phyloP scores from a whole-genome alignment of 768 basidiomycete genomes.

The Pholiota microspora region DNA sequence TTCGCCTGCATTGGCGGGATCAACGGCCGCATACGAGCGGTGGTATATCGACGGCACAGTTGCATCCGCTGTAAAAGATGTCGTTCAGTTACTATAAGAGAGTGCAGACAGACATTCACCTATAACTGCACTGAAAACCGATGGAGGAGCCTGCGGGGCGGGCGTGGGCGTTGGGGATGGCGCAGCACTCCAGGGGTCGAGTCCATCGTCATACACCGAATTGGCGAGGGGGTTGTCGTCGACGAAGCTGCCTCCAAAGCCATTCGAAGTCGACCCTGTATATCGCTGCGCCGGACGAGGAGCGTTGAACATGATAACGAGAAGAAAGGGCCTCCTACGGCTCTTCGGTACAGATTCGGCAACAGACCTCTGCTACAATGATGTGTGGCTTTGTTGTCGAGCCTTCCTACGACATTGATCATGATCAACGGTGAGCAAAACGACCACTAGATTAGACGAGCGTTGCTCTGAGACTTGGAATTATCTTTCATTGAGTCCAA shows the following conservation, averaged over 20 bases:
- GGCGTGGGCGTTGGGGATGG: slow-evolving; percentile 72
- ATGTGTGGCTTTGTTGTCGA: slow-evolving; percentile 1
- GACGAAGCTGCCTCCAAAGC: slow-evolving; percentile 71
- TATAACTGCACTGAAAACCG: slow-evolving; percentile 68
- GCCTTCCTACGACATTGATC: background rate
- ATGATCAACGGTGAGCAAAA: background rate
- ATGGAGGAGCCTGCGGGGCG: slow-evolving; percentile 44
- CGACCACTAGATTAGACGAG: background rate
- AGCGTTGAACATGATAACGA: slow-evolving; percentile 73
- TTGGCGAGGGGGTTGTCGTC: slow-evolving; percentile 72
- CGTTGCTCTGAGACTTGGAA: no score
- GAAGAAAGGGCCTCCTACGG: background rate
- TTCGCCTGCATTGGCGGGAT: slow-evolving; percentile 69
- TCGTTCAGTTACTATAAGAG: background rate
- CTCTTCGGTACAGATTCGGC: slow-evolving; percentile 3
- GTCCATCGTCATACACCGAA: slow-evolving; percentile 77
- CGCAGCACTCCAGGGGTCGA: slow-evolving; percentile 77
- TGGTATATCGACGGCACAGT: slow-evolving; percentile 79
- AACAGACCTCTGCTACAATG: background rate
- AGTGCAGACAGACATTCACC: slow-evolving; percentile 33
- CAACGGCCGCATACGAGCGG: slow-evolving; percentile 69
- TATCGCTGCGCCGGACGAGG: slow-evolving; percentile 75
- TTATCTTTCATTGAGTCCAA: slow-evolving; percentile 5
- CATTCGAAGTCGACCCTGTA: slow-evolving; percentile 45
- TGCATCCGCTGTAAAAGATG: slow-evolving; percentile 59